phyloP scores from a whole-genome alignment of 805 yeast genomes.

The Metschnikowia noctiluminum region DNA sequence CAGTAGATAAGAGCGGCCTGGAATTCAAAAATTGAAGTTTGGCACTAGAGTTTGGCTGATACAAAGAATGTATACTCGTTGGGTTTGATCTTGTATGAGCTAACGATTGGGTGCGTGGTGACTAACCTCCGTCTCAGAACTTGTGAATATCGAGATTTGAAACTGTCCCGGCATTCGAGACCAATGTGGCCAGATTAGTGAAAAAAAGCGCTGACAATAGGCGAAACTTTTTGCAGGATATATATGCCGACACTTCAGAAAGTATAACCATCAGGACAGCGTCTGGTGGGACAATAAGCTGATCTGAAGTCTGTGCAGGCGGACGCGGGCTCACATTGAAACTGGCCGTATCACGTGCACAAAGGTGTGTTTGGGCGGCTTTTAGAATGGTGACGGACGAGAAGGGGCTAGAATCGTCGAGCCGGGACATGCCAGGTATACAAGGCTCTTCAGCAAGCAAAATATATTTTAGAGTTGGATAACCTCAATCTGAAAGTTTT shows the following conservation, averaged over 20 bases:
- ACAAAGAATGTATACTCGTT: too few species aligned
- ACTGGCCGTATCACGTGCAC: not conserved
- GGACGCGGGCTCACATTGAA: constrained; percentile 6
- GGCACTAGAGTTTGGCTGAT: too few species aligned
- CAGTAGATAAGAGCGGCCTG: not conserved
- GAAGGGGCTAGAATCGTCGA: too few species aligned
- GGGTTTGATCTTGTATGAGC: not conserved
- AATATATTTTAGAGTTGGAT: too few species aligned
- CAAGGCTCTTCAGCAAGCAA: too few species aligned
- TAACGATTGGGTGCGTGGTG: not conserved
- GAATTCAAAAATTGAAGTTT: not conserved
- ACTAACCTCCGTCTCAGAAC: too few species aligned
- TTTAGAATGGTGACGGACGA: too few species aligned
- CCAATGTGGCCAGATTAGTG: not conserved
- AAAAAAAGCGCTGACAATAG: not conserved
- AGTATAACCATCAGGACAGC: constrained; percentile 4
- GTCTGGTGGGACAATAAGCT: not conserved
- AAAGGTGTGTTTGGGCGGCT: not conserved
- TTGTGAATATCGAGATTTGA: too few species aligned
- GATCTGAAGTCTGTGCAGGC: constrained; percentile 11
- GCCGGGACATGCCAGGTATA: too few species aligned
- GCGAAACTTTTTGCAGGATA: not conserved
- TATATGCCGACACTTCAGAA: not conserved
- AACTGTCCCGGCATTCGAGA: not conserved
- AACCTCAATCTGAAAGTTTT: too few species aligned